Conservation (phyloP, 257 asterid genomes). For the Nicotiana attenuata region DNA sequence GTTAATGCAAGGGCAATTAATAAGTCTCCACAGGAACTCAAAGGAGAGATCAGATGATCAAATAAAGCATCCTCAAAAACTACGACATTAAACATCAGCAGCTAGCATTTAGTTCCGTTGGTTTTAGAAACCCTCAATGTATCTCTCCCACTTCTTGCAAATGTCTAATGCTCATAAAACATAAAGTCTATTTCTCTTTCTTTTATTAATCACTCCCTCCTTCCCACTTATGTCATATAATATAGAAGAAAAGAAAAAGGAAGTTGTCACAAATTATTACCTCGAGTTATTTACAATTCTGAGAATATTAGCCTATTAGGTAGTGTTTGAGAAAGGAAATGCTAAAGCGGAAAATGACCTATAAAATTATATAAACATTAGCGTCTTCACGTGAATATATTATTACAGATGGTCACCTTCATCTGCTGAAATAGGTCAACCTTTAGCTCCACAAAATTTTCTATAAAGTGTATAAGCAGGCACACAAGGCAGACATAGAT, state of each 20-base stretch:
- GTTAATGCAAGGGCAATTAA: neutral
- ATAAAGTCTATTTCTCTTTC: neutral
- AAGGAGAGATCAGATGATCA: neutral
- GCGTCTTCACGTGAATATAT: too few species aligned
- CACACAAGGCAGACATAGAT: too few species aligned
- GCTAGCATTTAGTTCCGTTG: neutral
- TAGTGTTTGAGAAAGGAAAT: neutral
- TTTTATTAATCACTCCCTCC: neutral
- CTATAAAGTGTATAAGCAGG: neutral
- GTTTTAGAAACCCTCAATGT: neutral
- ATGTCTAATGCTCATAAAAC: neutral
- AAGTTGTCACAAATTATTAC: neutral
- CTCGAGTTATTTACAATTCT: neutral
- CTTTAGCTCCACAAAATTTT: neutral
- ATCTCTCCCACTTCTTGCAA: neutral
- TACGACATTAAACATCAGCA: neutral
- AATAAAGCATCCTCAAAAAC: neutral
- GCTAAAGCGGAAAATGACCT: neutral
- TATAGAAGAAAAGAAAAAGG: neutral
- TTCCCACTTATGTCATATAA: neutral
- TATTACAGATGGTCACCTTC: too few species aligned
- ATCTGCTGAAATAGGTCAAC: neutral
- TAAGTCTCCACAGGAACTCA: neutral
- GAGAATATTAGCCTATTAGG: neutral
- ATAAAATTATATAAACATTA: too few species aligned